These are phyloP conservation scores for Aureobasidium leucospermi DNA, from an alignment of 2,329 filamentous ascomycete species.

Conservation along the genomic window DNA sequence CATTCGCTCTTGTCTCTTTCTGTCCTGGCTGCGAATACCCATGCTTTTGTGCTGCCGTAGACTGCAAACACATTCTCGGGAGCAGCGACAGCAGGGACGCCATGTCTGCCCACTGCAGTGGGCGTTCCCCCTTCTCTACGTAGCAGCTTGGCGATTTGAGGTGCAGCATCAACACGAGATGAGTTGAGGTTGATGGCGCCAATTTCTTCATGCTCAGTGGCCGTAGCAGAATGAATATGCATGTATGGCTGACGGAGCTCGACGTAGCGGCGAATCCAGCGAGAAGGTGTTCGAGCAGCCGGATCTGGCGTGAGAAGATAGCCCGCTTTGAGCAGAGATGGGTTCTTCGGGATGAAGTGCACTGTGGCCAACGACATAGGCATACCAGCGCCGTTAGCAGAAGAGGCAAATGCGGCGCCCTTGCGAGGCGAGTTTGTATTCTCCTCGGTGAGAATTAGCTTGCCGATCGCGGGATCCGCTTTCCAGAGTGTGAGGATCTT, in stretches of 20 bases:
- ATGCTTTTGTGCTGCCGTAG: slow-evolving; percentile 90
- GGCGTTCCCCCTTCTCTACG: slow-evolving; percentile 27
- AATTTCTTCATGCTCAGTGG: slow-evolving; percentile 61
- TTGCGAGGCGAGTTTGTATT: slow-evolving; percentile 62
- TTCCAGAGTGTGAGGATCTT: slow-evolving; percentile 60
- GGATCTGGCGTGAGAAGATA: slow-evolving; percentile 76
- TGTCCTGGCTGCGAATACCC: slow-evolving; percentile 82
- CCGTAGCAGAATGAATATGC: slow-evolving; percentile 79
- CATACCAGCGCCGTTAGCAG: slow-evolving; percentile 32
- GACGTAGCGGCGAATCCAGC: slow-evolving; percentile 88
- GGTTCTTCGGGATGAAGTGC: slow-evolving; percentile 70
- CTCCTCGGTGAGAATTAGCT: slow-evolving; percentile 40
- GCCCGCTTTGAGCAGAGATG: slow-evolving; percentile 66
- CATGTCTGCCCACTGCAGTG: neutral
- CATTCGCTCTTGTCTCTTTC: slow-evolving; percentile 94
- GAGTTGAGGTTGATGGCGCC: slow-evolving; percentile 83
- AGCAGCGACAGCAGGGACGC: neutral
- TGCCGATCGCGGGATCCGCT: slow-evolving; percentile 34
- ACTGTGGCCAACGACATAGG: slow-evolving; percentile 68
- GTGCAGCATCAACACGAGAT: slow-evolving; percentile 84
- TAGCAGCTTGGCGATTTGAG: slow-evolving; percentile 74
- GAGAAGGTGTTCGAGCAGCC: slow-evolving; percentile 60
- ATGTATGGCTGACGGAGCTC: slow-evolving; percentile 88
- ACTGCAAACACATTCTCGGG: slow-evolving; percentile 68
- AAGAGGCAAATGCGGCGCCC: slow-evolving; percentile 42